Evolutionary conservation across 176 grass and related monocot species (phyloP), one percentile per base, ranked within the genome.

Genomic region (Oryza australiensis): DNA sequence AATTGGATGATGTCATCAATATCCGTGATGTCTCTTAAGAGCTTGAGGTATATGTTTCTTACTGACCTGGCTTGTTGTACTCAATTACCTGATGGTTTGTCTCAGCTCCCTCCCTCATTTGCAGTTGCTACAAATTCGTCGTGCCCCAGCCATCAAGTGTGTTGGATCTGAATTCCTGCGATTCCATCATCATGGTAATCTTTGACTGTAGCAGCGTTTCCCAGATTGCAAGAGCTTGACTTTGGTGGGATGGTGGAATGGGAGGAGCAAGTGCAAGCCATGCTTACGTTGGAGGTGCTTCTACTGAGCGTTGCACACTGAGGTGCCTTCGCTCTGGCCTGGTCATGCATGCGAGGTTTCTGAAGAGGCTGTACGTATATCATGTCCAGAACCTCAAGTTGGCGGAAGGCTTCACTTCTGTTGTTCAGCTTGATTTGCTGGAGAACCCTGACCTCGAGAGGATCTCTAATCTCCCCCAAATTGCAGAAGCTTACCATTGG

Each of bases 41-140:
- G 33, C 34, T 40, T 70, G 8, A 70, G 67, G 67, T 0, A 0
- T 15, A 16, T 68, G 15, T 9, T 18, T 16, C 28, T 68, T 5
- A 0, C 0, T 0, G 30, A 68, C 33, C 3, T 22, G 5, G 45
- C 41, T 20, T 33, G 30, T 16, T 68, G 77, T 7, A 35, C 20
- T 6, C 28, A 33, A 68, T 43, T 80, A 22, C 64, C 77, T 8
- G 30, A 33, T 80, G 43, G 77, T 55, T 55, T 55, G 51, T 55
- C 51, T 22, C 51, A 55, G 18, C 51, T 53, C 51, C 20, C 51
- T 55, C 51, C 20, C 51, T 55, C 51, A 55, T 20, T n/a, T 55
- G 51, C 20, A 8, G 51, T 4, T 55, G 18, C 11, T 55, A 22
- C 18, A n/a, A 55, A 55, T 55, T 55, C 5, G 22, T 55, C 20